Base-by-base conservation (phyloP, 2,329 filamentous ascomycete species). In the Diplodia corticola region DNA sequence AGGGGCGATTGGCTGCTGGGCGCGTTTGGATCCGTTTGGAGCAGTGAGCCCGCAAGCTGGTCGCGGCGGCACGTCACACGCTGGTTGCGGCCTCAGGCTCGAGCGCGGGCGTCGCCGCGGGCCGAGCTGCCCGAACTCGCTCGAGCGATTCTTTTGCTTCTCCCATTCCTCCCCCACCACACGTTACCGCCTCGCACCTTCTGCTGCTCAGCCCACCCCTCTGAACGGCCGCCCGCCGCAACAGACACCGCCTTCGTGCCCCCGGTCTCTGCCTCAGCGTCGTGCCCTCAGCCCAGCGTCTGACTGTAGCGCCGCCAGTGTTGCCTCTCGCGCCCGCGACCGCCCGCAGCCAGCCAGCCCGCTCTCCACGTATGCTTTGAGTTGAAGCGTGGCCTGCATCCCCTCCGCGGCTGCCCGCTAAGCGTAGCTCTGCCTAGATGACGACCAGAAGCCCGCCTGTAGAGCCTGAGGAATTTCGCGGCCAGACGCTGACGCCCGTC, bases 401-500 rank as follows among this genome's bases (percentile, higher is more conserved):
- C 68, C 67, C 51, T 66, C 67, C 67, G 67, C 68, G 68, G 70
- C 68, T 67, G 70, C 71, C 71, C 72, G 70, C 69, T 68, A 65
- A 66, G 63, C 53, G 51, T 59, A 61, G 53, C 72, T 72, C 77
- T 75, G 74, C 76, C 72, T 84, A 83, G 78, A 86, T 86, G 84
- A 84, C 80, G 76, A 80, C 81, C 76, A 82, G 64, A 55, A 66
- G 80, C 79, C 80, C 73, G 83, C 85, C 77, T 81, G 80, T 70
- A 85, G 82, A 85, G 76, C 79, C 83, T 74, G 79, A 80, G 72
- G 85, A 89, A 76, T 86, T 88, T 75, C 85, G 84, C 75, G 86
- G 87, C 79, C 85, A 88, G 76, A 85, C 85, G 70, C 80, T 89
- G 73, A 89, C 88, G 74, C 89, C 89, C 69, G 86, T 89, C 74